These are phyloP conservation scores for Venustampulla echinocandica DNA, from an alignment of 495 filamentous ascomycete genomes.

Conservation along the genomic window DNA sequence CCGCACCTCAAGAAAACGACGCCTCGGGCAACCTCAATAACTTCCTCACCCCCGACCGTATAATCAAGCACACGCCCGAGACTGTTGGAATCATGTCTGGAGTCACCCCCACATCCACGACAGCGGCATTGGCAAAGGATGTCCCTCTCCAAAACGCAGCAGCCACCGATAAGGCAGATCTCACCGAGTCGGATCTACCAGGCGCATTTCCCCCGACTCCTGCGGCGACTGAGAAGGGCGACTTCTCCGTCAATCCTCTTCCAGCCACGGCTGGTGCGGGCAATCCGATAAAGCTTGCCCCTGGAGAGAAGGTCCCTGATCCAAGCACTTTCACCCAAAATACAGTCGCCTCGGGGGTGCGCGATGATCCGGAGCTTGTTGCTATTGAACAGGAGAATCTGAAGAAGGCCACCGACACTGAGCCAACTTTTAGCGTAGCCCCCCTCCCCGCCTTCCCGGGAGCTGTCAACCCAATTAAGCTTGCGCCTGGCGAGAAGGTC, in stretches of 20 bases:
- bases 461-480: constrained; percentile 68
- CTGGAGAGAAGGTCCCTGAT: constrained; percentile 74
- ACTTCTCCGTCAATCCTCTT: constrained; percentile 61
- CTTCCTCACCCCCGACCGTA: constrained; percentile 67
- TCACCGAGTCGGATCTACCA: constrained; percentile 44
- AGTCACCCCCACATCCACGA: constrained; percentile 65
- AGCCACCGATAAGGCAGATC: constrained; percentile 9
- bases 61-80: constrained; percentile 39
- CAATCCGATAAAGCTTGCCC: constrained; percentile 70
- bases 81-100: constrained; percentile 52
- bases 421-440: constrained; percentile 54
- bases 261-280: constrained; percentile 69
- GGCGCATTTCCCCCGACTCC: constrained; percentile 79
- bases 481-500: constrained; percentile 72
- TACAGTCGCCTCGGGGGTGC: constrained; percentile 52
- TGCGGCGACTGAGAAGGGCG: constrained; percentile 35
- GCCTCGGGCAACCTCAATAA: constrained; percentile 77
- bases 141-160: constrained; percentile 51
- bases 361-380: constrained; percentile 45
- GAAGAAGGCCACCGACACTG: constrained; percentile 26
- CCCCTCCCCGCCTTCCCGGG: constrained; percentile 72
- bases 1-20: constrained; percentile 71
- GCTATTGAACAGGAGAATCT: no score
- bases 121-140: constrained; percentile 57
- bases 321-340: constrained; percentile 46